Evolutionary conservation across 768 basidiomycete species (phyloP).

Genomic region (Lentinula raphanica): DNA sequence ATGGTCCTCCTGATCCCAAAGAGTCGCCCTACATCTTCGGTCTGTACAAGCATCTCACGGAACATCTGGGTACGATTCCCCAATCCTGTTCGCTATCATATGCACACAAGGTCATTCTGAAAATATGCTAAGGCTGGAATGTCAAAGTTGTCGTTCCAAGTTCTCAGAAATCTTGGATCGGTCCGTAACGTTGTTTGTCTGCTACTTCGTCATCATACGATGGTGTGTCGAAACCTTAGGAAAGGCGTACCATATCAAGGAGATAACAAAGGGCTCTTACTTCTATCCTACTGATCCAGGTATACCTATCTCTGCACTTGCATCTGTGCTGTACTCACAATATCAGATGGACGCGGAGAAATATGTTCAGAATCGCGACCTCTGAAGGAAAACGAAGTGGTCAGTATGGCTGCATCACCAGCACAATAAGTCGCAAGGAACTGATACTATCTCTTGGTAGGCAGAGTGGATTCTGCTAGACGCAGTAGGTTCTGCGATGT

Average conservation of each 20-base stretch:
- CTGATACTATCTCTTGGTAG: conserved; percentile 20
- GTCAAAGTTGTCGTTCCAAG: conserved; percentile 78
- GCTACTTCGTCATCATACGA: too few species aligned
- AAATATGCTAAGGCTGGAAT: conserved; percentile 62
- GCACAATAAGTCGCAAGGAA: neutral
- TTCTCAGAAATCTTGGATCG: conserved; percentile 86
- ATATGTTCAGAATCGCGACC: conserved; percentile 55
- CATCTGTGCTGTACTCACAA: neutral
- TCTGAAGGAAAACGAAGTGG: conserved; percentile 69
- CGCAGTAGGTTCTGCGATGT: conserved; percentile 47
- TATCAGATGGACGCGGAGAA: conserved; percentile 63
- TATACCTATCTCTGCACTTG: conserved; percentile 16
- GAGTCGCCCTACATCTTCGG: conserved; percentile 77
- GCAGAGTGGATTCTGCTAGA: conserved; percentile 91
- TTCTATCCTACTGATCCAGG: conserved; percentile 69
- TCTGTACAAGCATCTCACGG: conserved; percentile 56
- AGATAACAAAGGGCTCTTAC: conserved; percentile 63
- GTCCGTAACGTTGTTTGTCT: conserved; percentile 31
- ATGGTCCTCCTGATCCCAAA: conserved; percentile 62
- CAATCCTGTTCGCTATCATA: neutral
- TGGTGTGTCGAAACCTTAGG: too few species aligned
- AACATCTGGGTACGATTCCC: conserved; percentile 51
- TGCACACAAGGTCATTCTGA: conserved; percentile 39
- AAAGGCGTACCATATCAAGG: conserved; percentile 76
- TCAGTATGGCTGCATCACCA: conserved; percentile 15